These are phyloP conservation scores for Syzygium syzygioides DNA, from an alignment of 441 rosid genomes.

Conservation along the genomic window DNA sequence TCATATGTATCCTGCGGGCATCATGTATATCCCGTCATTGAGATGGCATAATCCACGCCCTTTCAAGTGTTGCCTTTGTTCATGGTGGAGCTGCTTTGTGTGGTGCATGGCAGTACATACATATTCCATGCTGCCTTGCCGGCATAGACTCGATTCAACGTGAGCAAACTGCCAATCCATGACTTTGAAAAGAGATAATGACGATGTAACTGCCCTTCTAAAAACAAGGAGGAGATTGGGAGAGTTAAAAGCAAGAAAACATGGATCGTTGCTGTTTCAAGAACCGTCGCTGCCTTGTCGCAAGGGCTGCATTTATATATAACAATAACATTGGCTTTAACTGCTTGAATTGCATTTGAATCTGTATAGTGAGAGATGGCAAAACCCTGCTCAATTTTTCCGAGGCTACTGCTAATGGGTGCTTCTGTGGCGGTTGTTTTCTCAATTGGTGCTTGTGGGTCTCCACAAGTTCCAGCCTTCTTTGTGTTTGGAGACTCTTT, in stretches of 20 bases:
- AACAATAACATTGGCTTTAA: background rate
- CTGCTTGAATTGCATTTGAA: background rate
- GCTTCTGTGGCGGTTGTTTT: background rate
- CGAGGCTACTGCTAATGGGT: background rate
- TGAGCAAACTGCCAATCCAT: background rate
- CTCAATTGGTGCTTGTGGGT: background rate
- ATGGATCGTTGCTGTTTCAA: background rate
- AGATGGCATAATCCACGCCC: background rate
- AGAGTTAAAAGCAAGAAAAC: background rate
- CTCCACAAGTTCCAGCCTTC: conserved; percentile 16
- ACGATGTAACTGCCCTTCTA: background rate
- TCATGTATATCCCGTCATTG: background rate
- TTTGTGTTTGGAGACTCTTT: conserved; percentile 32
- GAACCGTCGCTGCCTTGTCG: background rate
- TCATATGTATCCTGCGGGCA: background rate
- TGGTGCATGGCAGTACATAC: background rate
- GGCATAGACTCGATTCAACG: background rate
- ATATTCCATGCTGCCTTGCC: background rate
- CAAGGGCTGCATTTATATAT: background rate
- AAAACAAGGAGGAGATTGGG: background rate
- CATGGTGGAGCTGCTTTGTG: background rate
- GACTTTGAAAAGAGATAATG: background rate
- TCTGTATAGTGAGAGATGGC: background rate
- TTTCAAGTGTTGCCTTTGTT: background rate
- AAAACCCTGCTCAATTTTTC: background rate